Percentiles rank a stretch among this genome's conserved stretches.
Evolutionary conservation across 192 early-diverging fungal species (phyloP).

Genomic region (Gamsiella multidivaricata): DNA sequence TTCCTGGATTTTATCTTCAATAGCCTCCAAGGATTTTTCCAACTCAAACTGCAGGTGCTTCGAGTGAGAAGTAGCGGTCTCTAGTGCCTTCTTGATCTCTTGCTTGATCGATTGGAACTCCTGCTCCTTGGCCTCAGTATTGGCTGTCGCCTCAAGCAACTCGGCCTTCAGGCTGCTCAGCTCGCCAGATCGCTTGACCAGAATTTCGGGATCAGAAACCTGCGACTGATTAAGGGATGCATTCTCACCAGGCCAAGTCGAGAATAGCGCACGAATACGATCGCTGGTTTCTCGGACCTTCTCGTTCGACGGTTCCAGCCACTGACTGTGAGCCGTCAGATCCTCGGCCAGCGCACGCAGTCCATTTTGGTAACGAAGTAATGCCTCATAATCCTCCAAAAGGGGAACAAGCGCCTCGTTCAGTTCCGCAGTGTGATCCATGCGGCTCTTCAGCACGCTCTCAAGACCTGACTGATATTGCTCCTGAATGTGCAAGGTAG

Average conservation of each 20-base stretch:
- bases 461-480: conserved; percentile 7
- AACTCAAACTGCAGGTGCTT: conserved; percentile 18
- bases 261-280: conserved; percentile 1
- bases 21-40: conserved; percentile 18
- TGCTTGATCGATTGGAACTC: conserved; percentile 11
- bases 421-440: conserved; percentile 3
- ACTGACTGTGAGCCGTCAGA: conserved; percentile 5
- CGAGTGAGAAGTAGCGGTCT: conserved; percentile 22
- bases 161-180: conserved; percentile 8
- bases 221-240: neutral
- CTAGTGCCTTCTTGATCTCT: neutral
- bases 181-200: conserved; percentile 1
- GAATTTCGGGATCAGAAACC: neutral
- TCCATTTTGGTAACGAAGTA: conserved; percentile 38
- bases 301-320: conserved; percentile 21
- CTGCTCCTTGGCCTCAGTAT: conserved; percentile 22
- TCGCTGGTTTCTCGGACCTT: conserved; percentile 12
- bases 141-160: neutral
- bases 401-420: conserved; percentile 23
- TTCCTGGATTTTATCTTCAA: conserved; percentile 15
- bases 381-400: conserved; percentile 7
- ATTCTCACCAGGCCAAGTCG: conserved; percentile 15
- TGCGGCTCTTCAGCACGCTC: conserved; percentile 2
- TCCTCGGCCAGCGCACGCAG: conserved; percentile 13
- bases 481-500: neutral